These are phyloP conservation scores for Aschersonia sp. DNA, from an alignment of 2,329 filamentous ascomycete species.

Conservation along the genomic window DNA sequence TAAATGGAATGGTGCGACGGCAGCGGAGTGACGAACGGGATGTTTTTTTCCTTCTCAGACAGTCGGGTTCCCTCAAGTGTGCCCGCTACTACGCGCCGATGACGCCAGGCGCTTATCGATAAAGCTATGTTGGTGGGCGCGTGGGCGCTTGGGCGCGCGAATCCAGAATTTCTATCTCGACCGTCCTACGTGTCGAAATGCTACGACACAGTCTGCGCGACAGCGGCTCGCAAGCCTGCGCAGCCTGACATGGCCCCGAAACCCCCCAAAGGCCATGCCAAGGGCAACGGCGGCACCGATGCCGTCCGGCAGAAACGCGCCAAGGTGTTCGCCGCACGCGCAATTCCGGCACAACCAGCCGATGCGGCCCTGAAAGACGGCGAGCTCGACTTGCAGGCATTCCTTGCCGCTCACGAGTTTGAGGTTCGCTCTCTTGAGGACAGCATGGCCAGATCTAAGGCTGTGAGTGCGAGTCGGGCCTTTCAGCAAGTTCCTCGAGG, in stretches of 20 bases:
- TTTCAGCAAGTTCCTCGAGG: conserved; percentile 84
- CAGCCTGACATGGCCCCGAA: conserved; percentile 11
- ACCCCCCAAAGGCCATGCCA: conserved; percentile 13
- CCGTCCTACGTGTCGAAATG: too few relatives aligned
- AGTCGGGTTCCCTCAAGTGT: too few relatives aligned
- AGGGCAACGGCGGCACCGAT: conserved; percentile 10
- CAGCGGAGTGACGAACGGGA: too few relatives aligned
- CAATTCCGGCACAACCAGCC: conserved; percentile 34
- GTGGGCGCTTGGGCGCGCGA: too few relatives aligned
- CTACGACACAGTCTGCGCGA: too few relatives aligned
- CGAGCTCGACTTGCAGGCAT: conserved; percentile 71
- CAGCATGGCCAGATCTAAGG: conserved; percentile 64
- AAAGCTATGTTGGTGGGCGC: not conserved
- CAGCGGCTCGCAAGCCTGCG: too few relatives aligned
- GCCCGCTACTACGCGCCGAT: too few relatives aligned
- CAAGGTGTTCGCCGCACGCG: conserved; percentile 30
- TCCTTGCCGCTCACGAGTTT: conserved; percentile 72
- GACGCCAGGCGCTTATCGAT: not conserved
- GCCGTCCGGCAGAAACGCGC: conserved; percentile 24
- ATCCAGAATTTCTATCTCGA: too few relatives aligned
- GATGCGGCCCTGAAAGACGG: conserved; percentile 48
- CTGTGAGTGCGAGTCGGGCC: conserved; percentile 48
- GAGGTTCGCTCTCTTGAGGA: conserved; percentile 77
- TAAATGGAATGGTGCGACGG: not conserved
- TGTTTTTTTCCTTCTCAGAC: too few relatives aligned